Evolutionary conservation across 306 rosid genomes (phyloP).

Genomic region (Cucumis hystrix): DNA sequence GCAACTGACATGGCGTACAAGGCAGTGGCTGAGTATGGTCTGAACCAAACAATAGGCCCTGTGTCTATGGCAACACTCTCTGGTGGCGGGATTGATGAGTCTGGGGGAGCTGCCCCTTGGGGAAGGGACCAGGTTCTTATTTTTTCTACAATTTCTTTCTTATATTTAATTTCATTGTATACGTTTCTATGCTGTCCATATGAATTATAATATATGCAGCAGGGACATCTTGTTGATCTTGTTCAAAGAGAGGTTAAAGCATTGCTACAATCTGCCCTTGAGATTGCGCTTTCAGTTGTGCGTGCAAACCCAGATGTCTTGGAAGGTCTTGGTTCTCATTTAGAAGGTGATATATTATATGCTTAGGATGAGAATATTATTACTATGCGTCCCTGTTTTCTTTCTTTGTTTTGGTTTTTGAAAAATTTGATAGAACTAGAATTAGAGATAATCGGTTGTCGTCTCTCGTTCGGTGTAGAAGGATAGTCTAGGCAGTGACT

Average conservation of each 20-base stretch:
- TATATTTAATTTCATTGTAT: not conserved
- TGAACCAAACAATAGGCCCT: slow-evolving; percentile 80
- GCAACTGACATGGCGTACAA: slow-evolving; percentile 99
- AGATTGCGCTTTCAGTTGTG: slow-evolving; percentile 64
- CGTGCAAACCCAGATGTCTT: slow-evolving; percentile 83
- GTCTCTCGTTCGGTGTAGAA: not conserved
- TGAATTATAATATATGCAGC: slow-evolving; percentile 27
- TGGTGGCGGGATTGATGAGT: slow-evolving; percentile 81
- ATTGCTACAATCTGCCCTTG: slow-evolving; percentile 84
- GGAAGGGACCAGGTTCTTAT: slow-evolving; percentile 91
- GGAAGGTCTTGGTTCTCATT: slow-evolving; percentile 91
- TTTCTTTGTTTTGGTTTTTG: not conserved
- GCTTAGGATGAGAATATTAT: not conserved
- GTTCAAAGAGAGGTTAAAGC: slow-evolving; percentile 85
- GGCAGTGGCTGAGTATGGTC: slow-evolving; percentile 98
- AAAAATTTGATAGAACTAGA: not conserved
- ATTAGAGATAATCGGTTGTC: not conserved
- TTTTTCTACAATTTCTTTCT: slow-evolving; percentile 7
- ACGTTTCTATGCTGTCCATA: slow-evolving; percentile 9
- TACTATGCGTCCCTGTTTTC: not conserved
- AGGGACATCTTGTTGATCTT: slow-evolving; percentile 93
- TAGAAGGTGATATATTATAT: slow-evolving; percentile 47
- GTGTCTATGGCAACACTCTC: slow-evolving; percentile 72
- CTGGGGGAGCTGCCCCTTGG: slow-evolving; percentile 65
- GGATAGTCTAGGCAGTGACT: not conserved